Evolutionary conservation across 2,329 filamentous ascomycete genomes (phyloP).

Genomic region (Epichloe gansuensis): DNA sequence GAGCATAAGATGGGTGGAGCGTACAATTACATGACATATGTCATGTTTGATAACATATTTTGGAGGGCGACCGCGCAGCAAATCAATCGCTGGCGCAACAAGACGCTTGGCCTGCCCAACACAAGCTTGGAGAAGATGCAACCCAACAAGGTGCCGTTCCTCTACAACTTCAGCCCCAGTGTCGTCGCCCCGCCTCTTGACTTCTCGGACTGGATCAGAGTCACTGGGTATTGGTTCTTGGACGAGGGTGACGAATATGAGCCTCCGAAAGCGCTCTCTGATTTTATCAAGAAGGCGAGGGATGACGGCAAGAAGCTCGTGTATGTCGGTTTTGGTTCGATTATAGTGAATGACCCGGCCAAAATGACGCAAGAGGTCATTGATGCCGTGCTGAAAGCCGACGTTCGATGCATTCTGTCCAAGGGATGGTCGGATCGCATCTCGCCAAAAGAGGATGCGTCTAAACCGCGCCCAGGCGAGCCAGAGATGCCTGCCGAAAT

Average conservation of each 20-base stretch:
- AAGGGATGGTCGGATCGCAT: conserved; percentile 91
- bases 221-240: conserved; percentile 97
- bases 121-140: conserved; percentile 86
- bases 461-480: conserved; percentile 42
- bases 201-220: conserved; percentile 93
- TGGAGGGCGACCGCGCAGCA: conserved; percentile 89
- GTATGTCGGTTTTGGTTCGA: conserved; percentile 94
- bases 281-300: conserved; percentile 75
- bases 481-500: conserved; percentile 66
- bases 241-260: conserved; percentile 60
- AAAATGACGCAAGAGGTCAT: conserved; percentile 88
- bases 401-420: conserved; percentile 85
- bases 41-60: conserved; percentile 93
- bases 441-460: conserved; percentile 32
- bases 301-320: conserved; percentile 80
- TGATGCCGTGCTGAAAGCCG: conserved; percentile 78
- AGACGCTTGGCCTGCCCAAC: conserved; percentile 60
- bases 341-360: conserved; percentile 79
- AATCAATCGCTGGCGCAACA: conserved; percentile 85
- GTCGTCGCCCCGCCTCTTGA: conserved; percentile 92
- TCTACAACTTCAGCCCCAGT: conserved; percentile 92
- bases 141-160: conserved; percentile 91
- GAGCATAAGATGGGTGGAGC: conserved; percentile 88
- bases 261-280: conserved; percentile 60
- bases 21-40: conserved; percentile 91